Base-by-base conservation (phyloP, 257 asterid species). In the Asclepias syriaca region DNA sequence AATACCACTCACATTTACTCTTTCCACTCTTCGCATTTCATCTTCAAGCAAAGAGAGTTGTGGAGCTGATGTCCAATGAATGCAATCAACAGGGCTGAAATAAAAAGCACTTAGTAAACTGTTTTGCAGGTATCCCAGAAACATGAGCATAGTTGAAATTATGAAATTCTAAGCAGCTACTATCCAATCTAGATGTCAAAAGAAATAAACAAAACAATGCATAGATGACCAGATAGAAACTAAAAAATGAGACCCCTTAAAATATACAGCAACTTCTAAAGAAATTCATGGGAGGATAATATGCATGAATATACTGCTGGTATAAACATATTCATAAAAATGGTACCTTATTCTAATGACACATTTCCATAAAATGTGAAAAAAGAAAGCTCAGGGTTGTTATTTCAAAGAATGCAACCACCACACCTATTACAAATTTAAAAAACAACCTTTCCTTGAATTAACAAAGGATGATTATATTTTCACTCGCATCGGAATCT, bases 11-110 rank as follows among this genome's bases (percentile, higher is more conserved):
- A 95, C 99, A 70, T 95, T 95, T 59, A 95, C 97, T 89, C 99
- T 80, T 87, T 95, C 99, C 16, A 95, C 86, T 87, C 99, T 92
- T 70, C 97, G 85, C 99, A 95, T 95, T 82, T 95, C 99, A 75
- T 95, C 99, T 80, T 95, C 98, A 27, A 95, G 95, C 81, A 95
- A 85, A 34, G 99, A 90, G 67, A 95, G 79, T 78, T 95, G 98
- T 74, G 96, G 94, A 80, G 98, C 98, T 51, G 99, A 95, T 66
- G 94, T 95, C 98, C 96, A 84, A 75, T 95, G 92, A 53, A 95
- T 95, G 82, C 99, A 95, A 80, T 91, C 96, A 75, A 95, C 97
- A 40, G 99, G 99, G 88, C 99, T 94, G 95, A 83, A 88, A 89
- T 46, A 43, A 77, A 77, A 56, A 45, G 70, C 48, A 34, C 8